phyloP scores from a whole-genome alignment of 768 basidiomycete species.

The Trametes cingulata region DNA sequence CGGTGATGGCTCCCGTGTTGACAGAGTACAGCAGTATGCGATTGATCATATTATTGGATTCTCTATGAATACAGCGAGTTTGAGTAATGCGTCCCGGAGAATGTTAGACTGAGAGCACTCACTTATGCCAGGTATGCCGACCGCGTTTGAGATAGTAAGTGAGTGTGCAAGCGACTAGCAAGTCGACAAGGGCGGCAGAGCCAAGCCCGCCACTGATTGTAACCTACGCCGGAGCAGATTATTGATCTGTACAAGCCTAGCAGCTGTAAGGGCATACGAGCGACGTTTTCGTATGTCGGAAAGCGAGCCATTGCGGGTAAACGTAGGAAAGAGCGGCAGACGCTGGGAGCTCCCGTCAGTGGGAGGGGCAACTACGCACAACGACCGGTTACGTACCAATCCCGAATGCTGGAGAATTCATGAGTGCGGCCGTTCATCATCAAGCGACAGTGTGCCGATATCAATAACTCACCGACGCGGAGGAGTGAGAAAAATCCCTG shows the following conservation, averaged over 20 bases:
- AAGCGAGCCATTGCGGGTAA: not conserved
- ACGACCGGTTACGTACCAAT: not conserved
- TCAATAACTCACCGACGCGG: slow-evolving; percentile 6
- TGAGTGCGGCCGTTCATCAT: too few relatives aligned
- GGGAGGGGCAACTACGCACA: too few relatives aligned
- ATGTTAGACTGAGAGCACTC: not conserved
- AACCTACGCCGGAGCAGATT: not conserved
- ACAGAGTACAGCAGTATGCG: slow-evolving; percentile 18
- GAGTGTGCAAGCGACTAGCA: slow-evolving; percentile 17
- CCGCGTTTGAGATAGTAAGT: slow-evolving; percentile 14
- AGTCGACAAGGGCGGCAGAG: slow-evolving; percentile 18
- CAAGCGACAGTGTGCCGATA: not conserved
- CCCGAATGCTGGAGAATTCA: slow-evolving; percentile 1
- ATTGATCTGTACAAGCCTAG: not conserved
- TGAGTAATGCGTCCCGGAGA: not conserved
- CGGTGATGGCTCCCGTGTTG: slow-evolving; percentile 19
- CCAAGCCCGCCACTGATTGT: slow-evolving; percentile 19
- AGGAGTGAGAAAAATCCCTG: slow-evolving; percentile 8
- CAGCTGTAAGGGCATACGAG: not conserved
- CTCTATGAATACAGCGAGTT: not conserved
- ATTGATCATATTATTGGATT: slow-evolving; percentile 17
- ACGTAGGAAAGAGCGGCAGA: slow-evolving; percentile 11
- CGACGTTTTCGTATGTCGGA: slow-evolving; percentile 1
- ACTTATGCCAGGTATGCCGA: slow-evolving; percentile 1
- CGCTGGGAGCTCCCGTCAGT: not conserved